Base-by-base conservation (phyloP, 2,329 filamentous ascomycete genomes). In the Neonectria hederae region DNA sequence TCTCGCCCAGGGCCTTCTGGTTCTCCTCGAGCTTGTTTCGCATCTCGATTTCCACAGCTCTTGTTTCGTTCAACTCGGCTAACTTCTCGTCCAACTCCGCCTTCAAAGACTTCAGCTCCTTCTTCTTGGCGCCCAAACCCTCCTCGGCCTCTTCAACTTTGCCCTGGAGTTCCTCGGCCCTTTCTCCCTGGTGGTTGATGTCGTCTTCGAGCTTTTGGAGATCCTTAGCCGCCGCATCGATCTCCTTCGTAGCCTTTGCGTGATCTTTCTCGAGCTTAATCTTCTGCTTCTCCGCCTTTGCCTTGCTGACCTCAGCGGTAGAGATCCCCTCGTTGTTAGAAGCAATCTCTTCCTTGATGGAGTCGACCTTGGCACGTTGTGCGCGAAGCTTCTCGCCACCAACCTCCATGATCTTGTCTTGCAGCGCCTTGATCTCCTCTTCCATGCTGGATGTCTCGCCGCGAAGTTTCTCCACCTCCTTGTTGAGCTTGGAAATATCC, bases 371-470 rank as follows among this genome's bases (percentile, higher is more conserved):
- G 65, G 93, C 90, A 72, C 96, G 94, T 77, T 99, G 95, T 19
- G 90, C 88, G 59, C 96, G 90, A 19, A 99, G 88, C 80, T 93
- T 94, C 74, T 98, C 94, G 79, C 96, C 96, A 75, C 96, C 96
- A 67, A 97, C 91, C 79, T 97, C 91, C 96, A 99, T 98, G 75
- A 99, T 99, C 83, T 94, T 97, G 84, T 96, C 91, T 76, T 99
- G 95, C 1, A 99, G 84, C 21, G 86, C 86, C 80, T 97, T 95
- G 80, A 99, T 98, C 78, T 98, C 96, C 26, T 90, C 90, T 76
- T 99, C 96, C 9, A 97, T 89, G 49, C 90, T 96, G 1, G 92
- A 88, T n/a, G 92, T 97, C 79, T 98, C 93, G 10, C 87, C 84
- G 65, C 89, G 92, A 10, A 99, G 86, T 73, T 91, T 92, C 63